These are phyloP conservation scores for Helotiales sp. DNA, from an alignment of 2,329 filamentous ascomycete genomes.

Conservation along the genomic window DNA sequence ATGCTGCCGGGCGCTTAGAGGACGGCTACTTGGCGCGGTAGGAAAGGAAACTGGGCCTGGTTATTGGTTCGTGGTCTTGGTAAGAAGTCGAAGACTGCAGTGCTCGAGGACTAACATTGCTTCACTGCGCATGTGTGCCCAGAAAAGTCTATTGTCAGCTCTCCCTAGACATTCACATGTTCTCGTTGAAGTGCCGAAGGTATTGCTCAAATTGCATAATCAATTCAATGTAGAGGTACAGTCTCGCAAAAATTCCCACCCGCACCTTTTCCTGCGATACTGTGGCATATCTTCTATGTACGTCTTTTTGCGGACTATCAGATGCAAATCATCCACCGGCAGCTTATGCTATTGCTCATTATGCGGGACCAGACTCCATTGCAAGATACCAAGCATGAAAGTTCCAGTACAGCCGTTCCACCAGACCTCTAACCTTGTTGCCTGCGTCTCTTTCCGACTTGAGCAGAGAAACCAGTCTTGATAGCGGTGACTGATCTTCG, in stretches of 20 bases:
- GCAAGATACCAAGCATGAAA: constrained; percentile 7
- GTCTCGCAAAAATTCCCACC: too few relatives aligned
- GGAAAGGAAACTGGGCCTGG: background rate
- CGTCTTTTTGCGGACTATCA: background rate
- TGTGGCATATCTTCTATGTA: constrained; percentile 2
- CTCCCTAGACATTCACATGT: too few relatives aligned
- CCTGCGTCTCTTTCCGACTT: constrained; percentile 98
- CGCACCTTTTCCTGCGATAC: background rate
- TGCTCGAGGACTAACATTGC: too few relatives aligned
- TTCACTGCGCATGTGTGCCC: too few relatives aligned
- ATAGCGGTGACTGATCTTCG: constrained; percentile 92
- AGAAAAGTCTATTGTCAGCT: too few relatives aligned
- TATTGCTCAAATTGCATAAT: too few relatives aligned
- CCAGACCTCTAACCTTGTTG: constrained; percentile 68
- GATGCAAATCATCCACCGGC: background rate
- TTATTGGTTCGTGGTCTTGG: background rate
- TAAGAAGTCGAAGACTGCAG: background rate
- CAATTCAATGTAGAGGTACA: too few relatives aligned
- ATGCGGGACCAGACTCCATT: constrained; percentile 2
- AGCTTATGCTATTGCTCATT: background rate
- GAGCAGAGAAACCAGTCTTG: constrained; percentile 99
- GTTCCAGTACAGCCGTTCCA: constrained; percentile 3
- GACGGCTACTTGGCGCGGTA: background rate
- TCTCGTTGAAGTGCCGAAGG: background rate
- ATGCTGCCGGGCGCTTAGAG: background rate